Conservation (phyloP, 371 early-diverging fungal genomes). For the Capillidium heterosporum region DNA sequence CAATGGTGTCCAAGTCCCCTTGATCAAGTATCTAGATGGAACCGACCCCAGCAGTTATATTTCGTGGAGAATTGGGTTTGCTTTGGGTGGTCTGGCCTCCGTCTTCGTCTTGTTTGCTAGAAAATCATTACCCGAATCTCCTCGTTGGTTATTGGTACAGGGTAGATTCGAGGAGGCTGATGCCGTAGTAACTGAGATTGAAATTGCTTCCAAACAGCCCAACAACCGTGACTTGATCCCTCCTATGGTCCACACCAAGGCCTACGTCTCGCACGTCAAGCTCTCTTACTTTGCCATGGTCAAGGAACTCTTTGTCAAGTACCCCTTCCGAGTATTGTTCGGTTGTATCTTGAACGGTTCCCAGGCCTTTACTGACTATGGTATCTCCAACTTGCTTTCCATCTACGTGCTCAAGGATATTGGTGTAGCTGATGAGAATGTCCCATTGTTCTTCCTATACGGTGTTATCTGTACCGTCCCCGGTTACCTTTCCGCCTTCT, state of each 20-base stretch:
- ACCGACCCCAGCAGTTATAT: background rate
- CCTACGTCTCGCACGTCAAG: background rate
- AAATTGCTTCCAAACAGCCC: slow-evolving; percentile 4
- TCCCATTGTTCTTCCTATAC: slow-evolving; percentile 5
- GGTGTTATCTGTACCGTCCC: slow-evolving; percentile 6
- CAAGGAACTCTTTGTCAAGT: background rate
- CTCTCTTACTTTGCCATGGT: background rate
- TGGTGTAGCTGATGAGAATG: background rate
- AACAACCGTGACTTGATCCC: background rate
- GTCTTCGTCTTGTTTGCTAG: slow-evolving; percentile 4
- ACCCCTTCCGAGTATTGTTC: slow-evolving; percentile 7
- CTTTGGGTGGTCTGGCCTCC: slow-evolving; percentile 3
- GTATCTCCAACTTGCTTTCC: slow-evolving; percentile 6
- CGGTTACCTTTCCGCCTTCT: background rate
- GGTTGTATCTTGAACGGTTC: slow-evolving; percentile 7
- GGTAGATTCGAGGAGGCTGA: slow-evolving; percentile 7
- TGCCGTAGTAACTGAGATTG: slow-evolving; percentile 1
- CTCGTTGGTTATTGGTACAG: slow-evolving; percentile 6
- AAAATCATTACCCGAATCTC: slow-evolving; percentile 7
- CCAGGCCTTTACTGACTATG: slow-evolving; percentile 9
- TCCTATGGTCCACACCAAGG: background rate
- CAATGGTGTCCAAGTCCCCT: background rate
- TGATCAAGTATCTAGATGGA: background rate
- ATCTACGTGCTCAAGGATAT: background rate
- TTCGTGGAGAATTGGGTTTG: slow-evolving; percentile 8